Percentiles rank a stretch among this genome's conserved stretches.
Evolutionary conservation across 306 rosid species (phyloP).

Genomic region (Parietaria judaica): DNA sequence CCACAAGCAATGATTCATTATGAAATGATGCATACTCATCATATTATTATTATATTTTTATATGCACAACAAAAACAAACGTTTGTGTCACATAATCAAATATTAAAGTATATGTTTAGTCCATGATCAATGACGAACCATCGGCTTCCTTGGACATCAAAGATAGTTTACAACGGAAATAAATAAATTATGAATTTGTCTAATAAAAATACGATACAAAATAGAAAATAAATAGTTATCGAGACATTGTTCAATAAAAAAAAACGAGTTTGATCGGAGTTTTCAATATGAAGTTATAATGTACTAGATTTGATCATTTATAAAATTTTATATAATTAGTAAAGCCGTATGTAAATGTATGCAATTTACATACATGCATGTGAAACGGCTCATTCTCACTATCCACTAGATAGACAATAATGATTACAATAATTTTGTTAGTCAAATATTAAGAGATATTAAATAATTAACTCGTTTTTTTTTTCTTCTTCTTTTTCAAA

Average conservation of each 20-base stretch:
- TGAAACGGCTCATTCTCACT: conserved; percentile 32
- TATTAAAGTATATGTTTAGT: no score
- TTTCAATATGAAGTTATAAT: neutral
- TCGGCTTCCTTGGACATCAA: no score
- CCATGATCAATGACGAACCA: no score
- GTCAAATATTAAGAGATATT: conserved; percentile 22
- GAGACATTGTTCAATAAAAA: no score
- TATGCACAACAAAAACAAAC: neutral
- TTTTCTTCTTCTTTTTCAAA: neutral
- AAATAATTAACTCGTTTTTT: conserved; percentile 15
- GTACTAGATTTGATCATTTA: neutral
- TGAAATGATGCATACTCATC: conserved; percentile 15
- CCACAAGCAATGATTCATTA: conserved; percentile 36
- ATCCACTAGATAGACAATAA: conserved; percentile 33
- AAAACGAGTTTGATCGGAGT: no score
- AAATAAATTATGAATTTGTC: no score
- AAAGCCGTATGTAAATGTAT: neutral
- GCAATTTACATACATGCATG: neutral
- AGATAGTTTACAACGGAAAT: no score
- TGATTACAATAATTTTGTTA: conserved; percentile 14
- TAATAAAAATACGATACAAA: no score
- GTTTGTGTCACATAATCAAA: no score
- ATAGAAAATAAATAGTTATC: no score
- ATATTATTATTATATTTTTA: conserved; percentile 2
- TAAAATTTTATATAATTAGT: neutral